Conservation (phyloP, 1,284 basidiomycete species). For the Ganoderma resinaceum region DNA sequence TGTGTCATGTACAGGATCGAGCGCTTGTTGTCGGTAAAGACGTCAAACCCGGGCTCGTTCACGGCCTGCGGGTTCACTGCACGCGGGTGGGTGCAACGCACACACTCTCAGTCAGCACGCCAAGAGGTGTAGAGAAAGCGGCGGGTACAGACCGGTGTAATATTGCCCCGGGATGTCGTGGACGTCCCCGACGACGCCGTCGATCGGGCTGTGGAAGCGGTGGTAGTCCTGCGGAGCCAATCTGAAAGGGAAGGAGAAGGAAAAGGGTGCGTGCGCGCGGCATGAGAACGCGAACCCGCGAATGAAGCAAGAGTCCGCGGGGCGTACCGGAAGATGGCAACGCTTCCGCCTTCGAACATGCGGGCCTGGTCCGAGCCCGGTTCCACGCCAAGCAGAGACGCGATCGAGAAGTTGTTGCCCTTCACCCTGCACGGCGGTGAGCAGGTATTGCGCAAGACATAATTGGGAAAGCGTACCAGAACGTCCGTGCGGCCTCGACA, state of each 20-base stretch:
- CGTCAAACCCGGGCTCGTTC: slow-evolving; percentile 73
- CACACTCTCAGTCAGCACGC: background rate
- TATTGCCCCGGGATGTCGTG: slow-evolving; percentile 62
- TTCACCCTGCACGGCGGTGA: slow-evolving; percentile 63
- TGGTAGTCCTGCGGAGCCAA: slow-evolving; percentile 88
- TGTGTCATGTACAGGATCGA: slow-evolving; percentile 63
- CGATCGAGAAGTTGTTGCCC: slow-evolving; percentile 75
- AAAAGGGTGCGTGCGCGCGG: no score
- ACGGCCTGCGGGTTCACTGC: slow-evolving; percentile 84
- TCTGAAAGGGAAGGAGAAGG: no score
- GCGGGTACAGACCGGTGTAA: slow-evolving; percentile 55
- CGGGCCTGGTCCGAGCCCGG: slow-evolving; percentile 48
- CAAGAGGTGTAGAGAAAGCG: background rate
- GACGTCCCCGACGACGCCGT: slow-evolving; percentile 60
- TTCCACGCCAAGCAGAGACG: slow-evolving; percentile 58
- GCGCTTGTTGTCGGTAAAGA: slow-evolving; percentile 77
- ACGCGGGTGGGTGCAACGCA: no score
- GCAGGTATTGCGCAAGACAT: background rate
- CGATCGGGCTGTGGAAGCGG: slow-evolving; percentile 83
- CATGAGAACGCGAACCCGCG: background rate
- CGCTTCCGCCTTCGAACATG: slow-evolving; percentile 52
- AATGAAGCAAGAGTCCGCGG: no score
- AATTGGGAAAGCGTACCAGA: slow-evolving; percentile 54
- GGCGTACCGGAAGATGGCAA: slow-evolving; percentile 64
- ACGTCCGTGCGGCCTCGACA: slow-evolving; percentile 64